Evolutionary conservation across 2,329 filamentous ascomycete species (phyloP), one percentile per base, ranked within the genome.

Genomic region (Exophiala lecanii-corni): DNA sequence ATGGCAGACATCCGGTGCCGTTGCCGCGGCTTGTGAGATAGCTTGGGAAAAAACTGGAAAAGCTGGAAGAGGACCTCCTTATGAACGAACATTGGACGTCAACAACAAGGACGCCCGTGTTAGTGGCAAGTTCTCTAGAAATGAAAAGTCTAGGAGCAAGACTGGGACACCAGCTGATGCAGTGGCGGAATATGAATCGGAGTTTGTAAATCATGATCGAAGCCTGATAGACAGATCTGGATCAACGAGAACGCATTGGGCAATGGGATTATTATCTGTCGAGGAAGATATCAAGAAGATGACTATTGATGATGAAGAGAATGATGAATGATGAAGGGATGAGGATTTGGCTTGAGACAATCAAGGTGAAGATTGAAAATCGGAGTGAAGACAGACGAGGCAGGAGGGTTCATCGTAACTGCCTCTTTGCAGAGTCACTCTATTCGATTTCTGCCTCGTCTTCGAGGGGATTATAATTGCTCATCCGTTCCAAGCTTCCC

Each of bases 21-120:
- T 96, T 50, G 87, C 87, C 0, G 74, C 78, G 36, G 89, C 88
- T 1, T 94, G 88, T 62, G 89, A 97, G 63, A 82, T 81, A 2
- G 76, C 81, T 0, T 98, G 92, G 92, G 76, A 82, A 49, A 37
- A 38, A 17, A 54, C 54, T 43, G 55, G 47, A 9, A 39, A 51
- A 31, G 71, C 84, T 55, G 86, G 86, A 0, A 75, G 79, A 34
- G 91, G 89, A 0, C 88, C 89, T 3, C 80, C 80, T 1, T 96
- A 94, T 60, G 63, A 68, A 38, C 70, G 76, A 18, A 71, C 66
- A 6, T 43, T 58, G 28, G 46, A 47, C 42, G 20, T 39, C 17
- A 37, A 41, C 12, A 51, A 53, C 33, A 55, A 55, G 18, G 54
- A 59, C 18, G 43, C 50, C 13, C 41, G 40, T 15, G 43, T 50